phyloP scores from a whole-genome alignment of 352 stramenopile genomes.

The Globisporangium radiosum region DNA sequence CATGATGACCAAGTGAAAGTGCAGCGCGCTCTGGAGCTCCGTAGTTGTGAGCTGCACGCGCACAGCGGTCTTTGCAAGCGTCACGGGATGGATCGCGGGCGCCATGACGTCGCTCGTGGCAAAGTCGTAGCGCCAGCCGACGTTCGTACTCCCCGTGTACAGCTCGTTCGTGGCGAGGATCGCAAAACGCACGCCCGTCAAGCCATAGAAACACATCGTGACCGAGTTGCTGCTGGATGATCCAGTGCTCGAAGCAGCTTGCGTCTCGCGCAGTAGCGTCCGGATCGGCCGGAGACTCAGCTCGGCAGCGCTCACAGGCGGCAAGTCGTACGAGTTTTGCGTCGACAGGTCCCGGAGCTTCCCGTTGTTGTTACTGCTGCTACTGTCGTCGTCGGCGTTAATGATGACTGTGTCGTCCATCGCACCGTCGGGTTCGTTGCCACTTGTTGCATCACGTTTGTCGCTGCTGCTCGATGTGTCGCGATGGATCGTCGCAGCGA shows the following conservation, averaged over 20 bases:
- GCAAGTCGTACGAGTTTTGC: slow-evolving; percentile 81
- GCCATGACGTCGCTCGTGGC: slow-evolving; percentile 72
- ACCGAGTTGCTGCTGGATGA: slow-evolving; percentile 26
- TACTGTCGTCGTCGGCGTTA: slow-evolving; percentile 12
- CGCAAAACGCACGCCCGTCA: slow-evolving; percentile 56
- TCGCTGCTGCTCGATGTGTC: slow-evolving; percentile 13
- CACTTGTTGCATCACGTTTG: neutral
- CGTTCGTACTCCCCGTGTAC: slow-evolving; percentile 79
- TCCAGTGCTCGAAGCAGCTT: neutral
- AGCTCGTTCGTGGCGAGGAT: slow-evolving; percentile 73
- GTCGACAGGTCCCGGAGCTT: slow-evolving; percentile 67
- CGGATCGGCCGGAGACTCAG: slow-evolving; percentile 64
- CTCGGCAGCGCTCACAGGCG: slow-evolving; percentile 64
- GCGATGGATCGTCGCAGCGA: slow-evolving; percentile 27
- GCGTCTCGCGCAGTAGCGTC: slow-evolving; percentile 24
- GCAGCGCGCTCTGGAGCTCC: slow-evolving; percentile 50
- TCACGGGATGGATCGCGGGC: slow-evolving; percentile 48
- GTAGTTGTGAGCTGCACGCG: slow-evolving; percentile 40
- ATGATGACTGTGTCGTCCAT: slow-evolving; percentile 30
- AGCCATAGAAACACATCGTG: slow-evolving; percentile 76
- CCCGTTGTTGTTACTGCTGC: neutral
- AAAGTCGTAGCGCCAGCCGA: slow-evolving; percentile 77
- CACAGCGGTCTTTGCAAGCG: slow-evolving; percentile 39
- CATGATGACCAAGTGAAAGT: slow-evolving; percentile 80
- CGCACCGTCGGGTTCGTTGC: neutral